Percentiles rank a stretch among this genome's conserved stretches.
phyloP scores from a whole-genome alignment of 2,329 filamentous ascomycete species.

The Leptodontidium sp. region DNA sequence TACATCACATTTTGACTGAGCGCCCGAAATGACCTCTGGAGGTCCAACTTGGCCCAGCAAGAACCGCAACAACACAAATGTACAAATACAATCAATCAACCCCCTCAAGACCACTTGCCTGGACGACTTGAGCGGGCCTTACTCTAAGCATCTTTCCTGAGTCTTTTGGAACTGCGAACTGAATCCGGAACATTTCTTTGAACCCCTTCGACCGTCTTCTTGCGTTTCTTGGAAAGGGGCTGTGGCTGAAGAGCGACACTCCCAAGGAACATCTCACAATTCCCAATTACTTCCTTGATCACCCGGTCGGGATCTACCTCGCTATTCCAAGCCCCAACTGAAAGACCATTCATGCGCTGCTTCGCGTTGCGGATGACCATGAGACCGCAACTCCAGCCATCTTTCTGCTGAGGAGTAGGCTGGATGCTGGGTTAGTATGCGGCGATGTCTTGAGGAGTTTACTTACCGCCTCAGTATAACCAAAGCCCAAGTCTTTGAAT shows the following conservation, averaged over 20 bases:
- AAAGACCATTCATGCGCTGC: background rate
- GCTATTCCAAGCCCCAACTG: background rate
- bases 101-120: too few relatives aligned
- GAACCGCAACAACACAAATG: too few relatives aligned
- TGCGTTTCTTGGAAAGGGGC: constrained; percentile 27
- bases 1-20: too few relatives aligned
- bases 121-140: too few relatives aligned
- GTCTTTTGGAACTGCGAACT: constrained; percentile 25
- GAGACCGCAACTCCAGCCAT: background rate
- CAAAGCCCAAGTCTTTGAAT: constrained; percentile 41
- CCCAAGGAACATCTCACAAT: constrained; percentile 32
- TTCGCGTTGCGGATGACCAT: background rate
- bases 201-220: constrained; percentile 12
- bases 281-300: constrained; percentile 37
- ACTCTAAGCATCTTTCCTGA: too few relatives aligned
- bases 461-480: constrained; percentile 41
- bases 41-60: too few relatives aligned
- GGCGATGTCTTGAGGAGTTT: constrained; percentile 33
- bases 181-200: constrained; percentile 7
- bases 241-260: constrained; percentile 24
- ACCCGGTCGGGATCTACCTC: constrained; percentile 37
- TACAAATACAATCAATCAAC: too few relatives aligned
- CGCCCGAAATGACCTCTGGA: too few relatives aligned
- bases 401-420: constrained; percentile 32
- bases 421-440: constrained; percentile 30